These are phyloP conservation scores for Rhodotorula glutinis DNA, from an alignment of 1,284 basidiomycete species.

Conservation along the genomic window DNA sequence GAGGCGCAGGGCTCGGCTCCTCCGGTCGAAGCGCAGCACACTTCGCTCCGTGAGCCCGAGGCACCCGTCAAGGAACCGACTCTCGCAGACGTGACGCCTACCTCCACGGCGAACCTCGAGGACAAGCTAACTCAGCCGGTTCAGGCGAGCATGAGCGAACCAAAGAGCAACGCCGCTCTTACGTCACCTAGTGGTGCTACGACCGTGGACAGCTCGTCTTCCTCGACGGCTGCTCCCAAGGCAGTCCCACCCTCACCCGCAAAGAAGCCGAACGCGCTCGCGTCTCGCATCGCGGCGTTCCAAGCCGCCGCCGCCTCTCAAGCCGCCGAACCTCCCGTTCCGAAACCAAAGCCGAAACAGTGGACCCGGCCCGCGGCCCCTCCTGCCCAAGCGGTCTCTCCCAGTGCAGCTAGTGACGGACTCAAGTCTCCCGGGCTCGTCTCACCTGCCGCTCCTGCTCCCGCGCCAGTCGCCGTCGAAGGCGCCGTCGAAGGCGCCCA, in stretches of 20 bases:
- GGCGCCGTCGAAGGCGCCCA: background rate
- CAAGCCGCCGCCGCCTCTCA: conserved; percentile 8
- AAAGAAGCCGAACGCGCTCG: conserved; percentile 45
- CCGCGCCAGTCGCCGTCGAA: background rate
- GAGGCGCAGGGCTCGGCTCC: background rate
- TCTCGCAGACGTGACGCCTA: conserved; percentile 2
- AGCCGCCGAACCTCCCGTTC: conserved; percentile 51
- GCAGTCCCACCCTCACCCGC: conserved; percentile 26
- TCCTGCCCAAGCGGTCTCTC: conserved; percentile 42
- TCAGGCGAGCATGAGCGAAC: too few species aligned
- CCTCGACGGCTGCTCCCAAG: conserved; percentile 50
- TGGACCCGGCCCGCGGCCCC: conserved; percentile 39
- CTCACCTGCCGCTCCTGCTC: conserved; percentile 13
- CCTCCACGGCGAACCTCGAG: background rate
- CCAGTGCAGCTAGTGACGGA: conserved; percentile 19
- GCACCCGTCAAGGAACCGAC: conserved; percentile 10
- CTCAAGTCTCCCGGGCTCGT: conserved; percentile 32
- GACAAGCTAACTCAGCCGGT: too few species aligned
- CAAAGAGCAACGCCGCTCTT: background rate
- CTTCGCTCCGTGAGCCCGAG: background rate
- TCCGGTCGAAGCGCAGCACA: conserved; percentile 6
- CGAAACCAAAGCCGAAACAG: conserved; percentile 57
- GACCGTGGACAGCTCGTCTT: conserved; percentile 34
- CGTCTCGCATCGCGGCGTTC: conserved; percentile 52
- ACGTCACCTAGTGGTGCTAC: background rate